Evolutionary conservation across 208 protist genomes (phyloP), one percentile per base, ranked within the genome.

Genomic region (Phytomonas francai): DNA sequence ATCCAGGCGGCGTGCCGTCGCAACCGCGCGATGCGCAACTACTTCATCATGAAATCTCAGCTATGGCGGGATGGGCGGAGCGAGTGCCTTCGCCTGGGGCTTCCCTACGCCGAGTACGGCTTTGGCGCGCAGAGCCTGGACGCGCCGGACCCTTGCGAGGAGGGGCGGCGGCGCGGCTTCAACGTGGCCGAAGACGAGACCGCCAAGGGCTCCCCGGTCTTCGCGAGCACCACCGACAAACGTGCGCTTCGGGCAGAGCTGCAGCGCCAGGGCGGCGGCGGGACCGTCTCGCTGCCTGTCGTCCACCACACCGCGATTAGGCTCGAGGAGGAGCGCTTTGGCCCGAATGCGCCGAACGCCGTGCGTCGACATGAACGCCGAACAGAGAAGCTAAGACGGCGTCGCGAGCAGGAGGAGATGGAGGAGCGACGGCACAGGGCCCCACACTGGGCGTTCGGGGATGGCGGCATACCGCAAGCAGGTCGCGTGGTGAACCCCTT

Each of bases 1-100:
- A 58, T 93, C 12, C 88, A 93, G 67, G 92, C 92, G 14, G 88
- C 87, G 45, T 95, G 88, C 81, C 78, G 90, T 58, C 81, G 92
- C 31, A 76, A 92, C 58, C 78, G 80, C 14, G 85, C 86, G 19
- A 78, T 79, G 67, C 85, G 87, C 30, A 66, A 74, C 79, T 65
- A 73, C 63, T 84, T 82, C 63, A 59, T 86, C 5, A 39, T 65
- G 32, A 77, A 79, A 34, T 82, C 83, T 7, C 69, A 77, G 30
- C 59, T 84, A n/a, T 95, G 87, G 88, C 73, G 73, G 9, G 68
- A 81, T 27, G 83, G 80, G 30, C 79, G 90, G 34, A 59, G 33
- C n/a, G 71, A 74, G 39, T 95, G 90, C 68, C 83, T 84, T 42
- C 80, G 76, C 49, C 66, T 72, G 14, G 74, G 68, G 16, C 72